A percentile compares a stretch with the other conserved stretches of the same genome.
phyloP scores from a whole-genome alignment of 257 asterid genomes.

The Phtheirospermum japonicum region DNA sequence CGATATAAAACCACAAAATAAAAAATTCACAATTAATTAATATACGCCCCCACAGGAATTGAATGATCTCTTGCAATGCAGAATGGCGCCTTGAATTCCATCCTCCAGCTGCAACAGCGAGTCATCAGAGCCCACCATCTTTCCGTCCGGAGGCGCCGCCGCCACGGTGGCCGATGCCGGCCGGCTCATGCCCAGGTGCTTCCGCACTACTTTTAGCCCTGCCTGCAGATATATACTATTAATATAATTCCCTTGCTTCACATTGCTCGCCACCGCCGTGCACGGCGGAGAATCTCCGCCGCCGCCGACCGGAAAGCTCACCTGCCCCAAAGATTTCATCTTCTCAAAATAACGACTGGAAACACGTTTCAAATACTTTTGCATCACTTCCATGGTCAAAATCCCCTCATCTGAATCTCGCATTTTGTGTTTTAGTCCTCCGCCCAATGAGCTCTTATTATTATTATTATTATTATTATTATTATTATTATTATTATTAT shows the following conservation, averaged over 20 bases:
- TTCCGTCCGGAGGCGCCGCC: constrained; percentile 23
- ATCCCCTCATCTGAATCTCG: constrained; percentile 30
- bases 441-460: constrained; percentile 15
- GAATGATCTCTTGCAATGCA: constrained; percentile 74
- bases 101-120: constrained; percentile 56
- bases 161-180: constrained; percentile 41
- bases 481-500: neutral
- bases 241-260: constrained; percentile 35
- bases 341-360: constrained; percentile 53
- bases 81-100: constrained; percentile 72
- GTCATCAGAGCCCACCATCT: constrained; percentile 38
- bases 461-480: neutral
- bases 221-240: constrained; percentile 34
- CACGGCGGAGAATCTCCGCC: constrained; percentile 16
- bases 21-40: neutral
- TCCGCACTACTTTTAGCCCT: constrained; percentile 45
- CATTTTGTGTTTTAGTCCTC: no score
- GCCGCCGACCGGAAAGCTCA: constrained; percentile 24
- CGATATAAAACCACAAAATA: neutral
- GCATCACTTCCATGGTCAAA: constrained; percentile 34
- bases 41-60: constrained; percentile 43
- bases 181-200: constrained; percentile 57
- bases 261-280: constrained; percentile 14
- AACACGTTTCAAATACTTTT: constrained; percentile 57
- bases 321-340: constrained; percentile 39